Percentiles rank a stretch among this genome's conserved stretches.
Evolutionary conservation across 257 asterid genomes (phyloP).

Genomic region (Fraxinus quadrangulata): DNA sequence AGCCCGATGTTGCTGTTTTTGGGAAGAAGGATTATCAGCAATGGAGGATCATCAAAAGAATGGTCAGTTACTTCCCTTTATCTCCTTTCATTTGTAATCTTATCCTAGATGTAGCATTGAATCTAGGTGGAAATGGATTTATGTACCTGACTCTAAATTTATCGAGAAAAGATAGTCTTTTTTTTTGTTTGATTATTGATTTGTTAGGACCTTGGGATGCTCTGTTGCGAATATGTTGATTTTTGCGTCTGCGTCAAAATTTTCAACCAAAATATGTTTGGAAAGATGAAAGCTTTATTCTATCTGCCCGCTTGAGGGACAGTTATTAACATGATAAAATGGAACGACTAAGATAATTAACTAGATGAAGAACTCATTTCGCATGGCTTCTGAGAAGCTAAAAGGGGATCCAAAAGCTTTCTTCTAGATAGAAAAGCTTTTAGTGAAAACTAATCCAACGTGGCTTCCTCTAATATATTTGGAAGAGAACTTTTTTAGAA

Average conservation of each 20-base stretch:
- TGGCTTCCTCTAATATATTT: too few relatives aligned
- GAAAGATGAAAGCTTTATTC: neutral
- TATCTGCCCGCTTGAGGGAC: neutral
- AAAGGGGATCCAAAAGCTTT: too few relatives aligned
- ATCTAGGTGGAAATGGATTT: neutral
- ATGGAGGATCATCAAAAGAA: slow-evolving; percentile 71
- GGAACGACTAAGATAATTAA: neutral
- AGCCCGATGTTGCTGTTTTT: slow-evolving; percentile 88
- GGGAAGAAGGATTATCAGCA: slow-evolving; percentile 99
- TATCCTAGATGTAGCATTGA: neutral
- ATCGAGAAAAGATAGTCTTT: neutral
- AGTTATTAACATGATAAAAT: neutral
- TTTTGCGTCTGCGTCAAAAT: neutral
- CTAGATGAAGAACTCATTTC: neutral
- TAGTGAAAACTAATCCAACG: too few relatives aligned
- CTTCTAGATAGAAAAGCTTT: too few relatives aligned
- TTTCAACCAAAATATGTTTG: neutral
- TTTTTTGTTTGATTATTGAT: neutral
- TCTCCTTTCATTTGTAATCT: neutral
- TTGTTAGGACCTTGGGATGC: slow-evolving; percentile 9
- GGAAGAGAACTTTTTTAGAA: too few relatives aligned
- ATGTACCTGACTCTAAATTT: neutral
- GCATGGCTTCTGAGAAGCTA: too few relatives aligned
- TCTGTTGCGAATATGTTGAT: neutral
- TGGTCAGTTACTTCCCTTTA: slow-evolving; percentile 47